Evolutionary conservation across 768 basidiomycete genomes (phyloP).

Genomic region (Phaffia australis): DNA sequence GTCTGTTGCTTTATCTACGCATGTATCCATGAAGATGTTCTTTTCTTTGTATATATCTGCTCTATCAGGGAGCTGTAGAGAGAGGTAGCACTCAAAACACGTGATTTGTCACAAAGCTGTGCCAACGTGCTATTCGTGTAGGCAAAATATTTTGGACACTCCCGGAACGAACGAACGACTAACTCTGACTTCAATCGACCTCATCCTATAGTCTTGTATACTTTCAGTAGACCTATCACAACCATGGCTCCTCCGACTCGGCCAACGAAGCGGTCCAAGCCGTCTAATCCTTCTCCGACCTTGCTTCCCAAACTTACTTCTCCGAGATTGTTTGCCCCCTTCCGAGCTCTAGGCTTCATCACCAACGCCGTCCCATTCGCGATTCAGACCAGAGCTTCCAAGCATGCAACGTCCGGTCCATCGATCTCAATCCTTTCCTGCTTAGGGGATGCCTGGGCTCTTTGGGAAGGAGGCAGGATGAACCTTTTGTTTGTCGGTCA

Average conservation of each 20-base stretch:
- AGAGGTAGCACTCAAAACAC: too few species aligned
- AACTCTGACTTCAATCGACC: too few species aligned
- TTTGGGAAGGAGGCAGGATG: conserved; percentile 96
- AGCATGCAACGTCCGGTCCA: conserved; percentile 74
- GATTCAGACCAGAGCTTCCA: conserved; percentile 70
- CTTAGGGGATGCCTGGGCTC: conserved; percentile 77
- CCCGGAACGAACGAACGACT: too few species aligned
- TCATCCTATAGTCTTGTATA: too few species aligned
- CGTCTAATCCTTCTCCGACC: not conserved
- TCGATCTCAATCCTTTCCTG: conserved; percentile 74
- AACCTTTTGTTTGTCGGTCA: conserved; percentile 80
- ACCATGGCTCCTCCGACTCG: conserved; percentile 7
- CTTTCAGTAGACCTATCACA: not conserved
- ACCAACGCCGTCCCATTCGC: conserved; percentile 84
- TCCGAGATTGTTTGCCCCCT: conserved; percentile 66
- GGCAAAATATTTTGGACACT: too few species aligned
- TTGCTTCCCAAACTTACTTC: not conserved
- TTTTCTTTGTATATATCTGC: too few species aligned
- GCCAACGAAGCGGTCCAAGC: conserved; percentile 21
- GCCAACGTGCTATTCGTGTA: too few species aligned
- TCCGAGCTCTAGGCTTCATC: conserved; percentile 86
- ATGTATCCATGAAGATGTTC: too few species aligned
- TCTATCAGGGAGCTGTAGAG: too few species aligned
- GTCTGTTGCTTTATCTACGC: too few species aligned
- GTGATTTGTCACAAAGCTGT: too few species aligned